Percentiles rank a stretch among this genome's conserved stretches.
Evolutionary conservation across 2,329 filamentous ascomycete genomes (phyloP).

Genomic region (Albophoma yamanashiensis): DNA sequence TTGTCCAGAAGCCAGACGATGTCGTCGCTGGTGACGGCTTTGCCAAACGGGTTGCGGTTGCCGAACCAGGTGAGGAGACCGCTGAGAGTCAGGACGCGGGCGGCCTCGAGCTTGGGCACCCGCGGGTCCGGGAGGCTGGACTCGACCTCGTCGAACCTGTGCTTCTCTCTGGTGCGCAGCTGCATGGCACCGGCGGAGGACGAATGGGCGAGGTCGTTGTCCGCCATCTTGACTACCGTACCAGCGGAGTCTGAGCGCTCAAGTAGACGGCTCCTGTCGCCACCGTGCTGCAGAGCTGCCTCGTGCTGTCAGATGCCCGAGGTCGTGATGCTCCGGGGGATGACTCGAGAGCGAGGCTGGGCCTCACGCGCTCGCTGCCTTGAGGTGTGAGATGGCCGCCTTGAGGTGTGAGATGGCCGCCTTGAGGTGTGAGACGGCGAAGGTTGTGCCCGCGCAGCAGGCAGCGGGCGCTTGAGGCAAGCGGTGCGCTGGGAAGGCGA

Average conservation of each 20-base stretch:
- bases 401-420: too few relatives aligned
- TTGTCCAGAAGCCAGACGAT: slow-evolving; percentile 87
- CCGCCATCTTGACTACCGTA: background rate
- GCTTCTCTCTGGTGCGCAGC: slow-evolving; percentile 34
- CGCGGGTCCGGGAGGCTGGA: slow-evolving; percentile 25
- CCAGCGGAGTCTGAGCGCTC: background rate
- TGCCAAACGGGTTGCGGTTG: slow-evolving; percentile 45
- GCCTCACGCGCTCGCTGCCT: background rate
- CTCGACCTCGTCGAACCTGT: slow-evolving; percentile 40
- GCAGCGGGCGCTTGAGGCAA: background rate
- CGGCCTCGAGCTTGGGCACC: background rate
- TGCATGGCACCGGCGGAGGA: slow-evolving; percentile 33
- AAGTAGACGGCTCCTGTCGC: background rate
- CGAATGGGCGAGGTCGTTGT: slow-evolving; percentile 12
- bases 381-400: background rate
- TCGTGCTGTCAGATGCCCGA: background rate
- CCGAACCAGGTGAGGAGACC: slow-evolving; percentile 40
- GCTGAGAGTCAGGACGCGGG: slow-evolving; percentile 13
- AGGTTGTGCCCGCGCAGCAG: background rate
- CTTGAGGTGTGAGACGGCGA: background rate
- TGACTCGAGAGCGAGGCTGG: background rate
- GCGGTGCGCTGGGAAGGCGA: background rate
- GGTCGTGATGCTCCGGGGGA: background rate
- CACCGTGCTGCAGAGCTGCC: slow-evolving; percentile 11
- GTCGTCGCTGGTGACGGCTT: slow-evolving; percentile 52